These are phyloP conservation scores for Glaciozyma antarctica DNA, from an alignment of 768 basidiomycete genomes.

Conservation along the genomic window DNA sequence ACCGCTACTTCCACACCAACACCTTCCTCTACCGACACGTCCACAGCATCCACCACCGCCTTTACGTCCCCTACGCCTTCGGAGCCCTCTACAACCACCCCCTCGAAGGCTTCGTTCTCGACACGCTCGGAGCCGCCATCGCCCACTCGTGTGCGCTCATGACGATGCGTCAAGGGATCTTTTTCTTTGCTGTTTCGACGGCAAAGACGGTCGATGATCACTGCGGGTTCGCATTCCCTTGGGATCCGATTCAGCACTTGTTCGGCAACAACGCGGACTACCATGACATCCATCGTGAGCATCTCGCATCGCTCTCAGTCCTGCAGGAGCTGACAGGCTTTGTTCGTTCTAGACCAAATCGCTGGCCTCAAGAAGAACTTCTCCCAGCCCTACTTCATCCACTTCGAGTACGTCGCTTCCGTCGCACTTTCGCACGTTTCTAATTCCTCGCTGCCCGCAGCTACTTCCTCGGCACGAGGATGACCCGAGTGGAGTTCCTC, in stretches of 20 bases:
- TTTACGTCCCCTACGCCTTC: slow-evolving; percentile 94
- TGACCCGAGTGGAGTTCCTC: slow-evolving; percentile 35
- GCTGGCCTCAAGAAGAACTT: slow-evolving; percentile 94
- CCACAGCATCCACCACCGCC: slow-evolving; percentile 88
- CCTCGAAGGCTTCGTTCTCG: slow-evolving; percentile 82
- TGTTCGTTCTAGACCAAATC: slow-evolving; percentile 29
- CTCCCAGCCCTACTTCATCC: slow-evolving; percentile 88
- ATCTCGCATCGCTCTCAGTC: neutral
- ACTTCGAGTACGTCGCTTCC: slow-evolving; percentile 58
- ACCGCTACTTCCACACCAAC: slow-evolving; percentile 59
- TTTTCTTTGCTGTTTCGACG: slow-evolving; percentile 74
- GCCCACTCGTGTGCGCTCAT: slow-evolving; percentile 62
- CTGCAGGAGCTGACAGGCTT: neutral
- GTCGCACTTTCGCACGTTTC: neutral
- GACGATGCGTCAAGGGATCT: slow-evolving; percentile 67
- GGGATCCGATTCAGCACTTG: slow-evolving; percentile 80
- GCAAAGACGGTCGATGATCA: slow-evolving; percentile 50
- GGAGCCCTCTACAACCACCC: slow-evolving; percentile 98
- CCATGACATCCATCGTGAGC: slow-evolving; percentile 79
- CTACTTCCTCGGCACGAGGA: slow-evolving; percentile 63
- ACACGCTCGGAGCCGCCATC: slow-evolving; percentile 66
- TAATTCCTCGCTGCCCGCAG: neutral
- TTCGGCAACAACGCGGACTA: slow-evolving; percentile 88
- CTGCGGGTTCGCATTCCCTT: slow-evolving; percentile 51
- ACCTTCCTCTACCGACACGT: slow-evolving; percentile 81